phyloP scores from a whole-genome alignment of 2,329 filamentous ascomycete species.

The Aspergillus eucalypticola region DNA sequence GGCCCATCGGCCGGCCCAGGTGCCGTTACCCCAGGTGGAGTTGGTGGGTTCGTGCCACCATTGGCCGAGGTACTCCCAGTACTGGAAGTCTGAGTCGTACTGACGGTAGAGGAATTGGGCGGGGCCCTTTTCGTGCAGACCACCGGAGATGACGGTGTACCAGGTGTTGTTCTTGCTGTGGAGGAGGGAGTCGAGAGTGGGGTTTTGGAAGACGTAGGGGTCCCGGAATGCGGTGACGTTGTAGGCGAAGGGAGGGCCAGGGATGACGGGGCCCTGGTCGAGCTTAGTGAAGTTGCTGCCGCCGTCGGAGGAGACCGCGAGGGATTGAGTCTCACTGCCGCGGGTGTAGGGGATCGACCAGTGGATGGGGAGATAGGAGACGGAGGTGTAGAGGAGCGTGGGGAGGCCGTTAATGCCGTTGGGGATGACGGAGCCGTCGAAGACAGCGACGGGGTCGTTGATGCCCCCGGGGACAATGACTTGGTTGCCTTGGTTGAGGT shows the following conservation, averaged over 20 bases:
- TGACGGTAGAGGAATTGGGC: conserved; percentile 23
- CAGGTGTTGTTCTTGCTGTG: conserved; percentile 16
- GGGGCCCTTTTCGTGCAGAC: conserved; percentile 18
- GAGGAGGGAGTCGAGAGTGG: conserved; percentile 11
- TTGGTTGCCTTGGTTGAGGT: conserved; percentile 16
- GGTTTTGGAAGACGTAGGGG: conserved; percentile 21
- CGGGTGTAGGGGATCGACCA: conserved; percentile 48
- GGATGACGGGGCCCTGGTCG: conserved; percentile 49
- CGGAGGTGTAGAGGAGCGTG: conserved; percentile 51
- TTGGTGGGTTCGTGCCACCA: conserved; percentile 24
- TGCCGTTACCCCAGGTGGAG: conserved; percentile 21
- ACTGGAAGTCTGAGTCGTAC: conserved; percentile 15
- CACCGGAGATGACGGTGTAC: conserved; percentile 23
- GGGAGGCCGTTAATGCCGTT: conserved; percentile 44
- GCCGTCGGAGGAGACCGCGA: conserved; percentile 49
- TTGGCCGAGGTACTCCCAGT: conserved; percentile 24
- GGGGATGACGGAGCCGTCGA: conserved; percentile 23
- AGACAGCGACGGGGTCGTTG: conserved; percentile 22
- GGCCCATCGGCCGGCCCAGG: conserved; percentile 23
- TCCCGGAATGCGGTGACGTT: conserved; percentile 25
- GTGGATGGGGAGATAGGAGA: conserved; percentile 47
- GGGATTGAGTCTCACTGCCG: conserved; percentile 49
- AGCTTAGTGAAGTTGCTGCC: conserved; percentile 52
- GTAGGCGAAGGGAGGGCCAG: conserved; percentile 19
- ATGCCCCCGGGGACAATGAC: conserved; percentile 18